phyloP scores from a whole-genome alignment of 192 early-diverging fungal species.

The Umbelopsis sp. region DNA sequence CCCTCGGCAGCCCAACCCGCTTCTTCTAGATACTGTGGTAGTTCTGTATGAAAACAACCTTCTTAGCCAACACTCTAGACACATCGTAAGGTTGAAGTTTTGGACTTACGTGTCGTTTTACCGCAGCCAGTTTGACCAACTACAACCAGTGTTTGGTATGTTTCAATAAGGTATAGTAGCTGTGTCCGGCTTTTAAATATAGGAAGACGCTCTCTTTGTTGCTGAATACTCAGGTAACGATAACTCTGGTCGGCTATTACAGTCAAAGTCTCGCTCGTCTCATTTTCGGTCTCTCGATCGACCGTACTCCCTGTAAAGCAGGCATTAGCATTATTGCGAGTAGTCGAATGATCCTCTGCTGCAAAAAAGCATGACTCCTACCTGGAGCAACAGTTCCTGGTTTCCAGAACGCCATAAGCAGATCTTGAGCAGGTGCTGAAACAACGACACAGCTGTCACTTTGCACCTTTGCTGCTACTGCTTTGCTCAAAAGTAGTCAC shows the following conservation, averaged over 20 bases:
- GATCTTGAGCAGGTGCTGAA: not conserved
- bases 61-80: not conserved
- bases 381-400: slow-evolving; percentile 62
- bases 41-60: slow-evolving; percentile 47
- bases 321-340: not conserved
- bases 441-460: too few relatives aligned
- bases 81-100: not conserved
- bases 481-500: too few relatives aligned
- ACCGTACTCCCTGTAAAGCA: slow-evolving; percentile 54
- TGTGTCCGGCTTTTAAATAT: slow-evolving; percentile 82
- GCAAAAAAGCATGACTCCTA: slow-evolving; percentile 13
- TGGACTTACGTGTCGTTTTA: slow-evolving; percentile 75
- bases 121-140: slow-evolving; percentile 82
- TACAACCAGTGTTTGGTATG: slow-evolving; percentile 69
- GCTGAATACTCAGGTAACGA: slow-evolving; percentile 71
- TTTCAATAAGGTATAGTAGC: slow-evolving; percentile 68
- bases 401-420: slow-evolving; percentile 61
- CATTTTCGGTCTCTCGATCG: slow-evolving; percentile 65
- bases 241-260: slow-evolving; percentile 47
- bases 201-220: slow-evolving; percentile 84
- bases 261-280: slow-evolving; percentile 51
- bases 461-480: too few relatives aligned
- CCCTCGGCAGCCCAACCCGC: slow-evolving; percentile 69
- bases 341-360: not conserved
- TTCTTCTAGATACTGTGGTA: slow-evolving; percentile 81